Conservation (phyloP, 805 yeast genomes). For the Kodamaea kakaduensis region DNA sequence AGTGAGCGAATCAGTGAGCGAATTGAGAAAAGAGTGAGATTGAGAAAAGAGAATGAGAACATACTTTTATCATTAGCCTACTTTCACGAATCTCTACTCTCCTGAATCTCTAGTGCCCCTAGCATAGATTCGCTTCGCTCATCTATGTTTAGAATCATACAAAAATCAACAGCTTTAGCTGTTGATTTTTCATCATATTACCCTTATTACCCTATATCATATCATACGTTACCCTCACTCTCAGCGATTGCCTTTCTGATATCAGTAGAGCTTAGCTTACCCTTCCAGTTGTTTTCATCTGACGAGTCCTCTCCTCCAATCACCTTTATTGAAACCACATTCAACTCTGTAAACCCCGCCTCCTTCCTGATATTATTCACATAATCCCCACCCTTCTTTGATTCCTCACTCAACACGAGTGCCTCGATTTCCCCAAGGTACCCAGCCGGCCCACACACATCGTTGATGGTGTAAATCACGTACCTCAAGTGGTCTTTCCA, state of each 20-base stretch:
- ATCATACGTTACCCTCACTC: too few species aligned
- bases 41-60: too few species aligned
- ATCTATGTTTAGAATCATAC: too few species aligned
- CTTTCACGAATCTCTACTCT: too few species aligned
- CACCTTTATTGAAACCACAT: constrained; percentile 38
- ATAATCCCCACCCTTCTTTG: constrained; percentile 65
- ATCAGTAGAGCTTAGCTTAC: constrained; percentile 83
- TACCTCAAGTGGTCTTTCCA: constrained; percentile 30
- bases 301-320: constrained; percentile 53
- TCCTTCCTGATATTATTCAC: constrained; percentile 64
- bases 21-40: too few species aligned
- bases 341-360: constrained; percentile 50
- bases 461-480: constrained; percentile 64
- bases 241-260: constrained; percentile 42
- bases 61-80: too few species aligned
- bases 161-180: too few species aligned
- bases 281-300: constrained; percentile 45
- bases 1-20: too few species aligned
- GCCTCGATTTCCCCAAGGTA: constrained; percentile 68
- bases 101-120: too few species aligned
- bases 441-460: constrained; percentile 94
- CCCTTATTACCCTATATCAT: too few species aligned
- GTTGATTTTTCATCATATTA: too few species aligned
- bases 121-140: too few species aligned
- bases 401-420: constrained; percentile 76